Percentiles rank a stretch among this genome's conserved stretches.
Evolutionary conservation across 805 yeast genomes (phyloP).

Genomic region (Candida ascalaphidarum): DNA sequence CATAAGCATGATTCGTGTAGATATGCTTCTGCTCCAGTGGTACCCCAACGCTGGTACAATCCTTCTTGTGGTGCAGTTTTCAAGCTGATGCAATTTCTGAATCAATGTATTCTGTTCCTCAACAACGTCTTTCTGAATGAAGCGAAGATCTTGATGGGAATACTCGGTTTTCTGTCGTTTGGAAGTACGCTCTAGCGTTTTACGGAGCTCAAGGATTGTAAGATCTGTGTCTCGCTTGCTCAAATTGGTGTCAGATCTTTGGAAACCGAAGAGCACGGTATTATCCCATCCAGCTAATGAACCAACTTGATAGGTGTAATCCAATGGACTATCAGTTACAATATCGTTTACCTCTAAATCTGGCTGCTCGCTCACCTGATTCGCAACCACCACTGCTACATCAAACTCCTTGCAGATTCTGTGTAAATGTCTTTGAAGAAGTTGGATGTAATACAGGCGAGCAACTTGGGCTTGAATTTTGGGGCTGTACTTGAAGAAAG

Average conservation of each 20-base stretch:
- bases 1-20: conserved; percentile 16
- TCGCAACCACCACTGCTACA: conserved; percentile 60
- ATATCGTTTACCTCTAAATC: conserved; percentile 6
- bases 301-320: conserved; percentile 59
- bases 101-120: conserved; percentile 1
- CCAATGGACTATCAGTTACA: conserved; percentile 26
- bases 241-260: no score
- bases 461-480: no score
- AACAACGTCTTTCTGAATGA: not conserved
- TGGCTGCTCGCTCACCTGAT: conserved; percentile 70
- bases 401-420: conserved; percentile 34
- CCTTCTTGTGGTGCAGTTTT: conserved; percentile 7
- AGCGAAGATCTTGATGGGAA: no score
- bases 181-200: no score
- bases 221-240: no score
- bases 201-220: no score
- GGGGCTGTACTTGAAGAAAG: no score
- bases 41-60: conserved; percentile 26
- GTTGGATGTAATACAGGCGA: no score
- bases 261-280: no score
- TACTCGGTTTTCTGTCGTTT: no score
- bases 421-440: conserved; percentile 11
- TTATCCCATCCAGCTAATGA: conserved; percentile 71
- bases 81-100: conserved; percentile 3
- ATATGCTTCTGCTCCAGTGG: conserved; percentile 20